phyloP scores from a whole-genome alignment of 208 protist genomes.

The Trypanosoma brucei region DNA sequence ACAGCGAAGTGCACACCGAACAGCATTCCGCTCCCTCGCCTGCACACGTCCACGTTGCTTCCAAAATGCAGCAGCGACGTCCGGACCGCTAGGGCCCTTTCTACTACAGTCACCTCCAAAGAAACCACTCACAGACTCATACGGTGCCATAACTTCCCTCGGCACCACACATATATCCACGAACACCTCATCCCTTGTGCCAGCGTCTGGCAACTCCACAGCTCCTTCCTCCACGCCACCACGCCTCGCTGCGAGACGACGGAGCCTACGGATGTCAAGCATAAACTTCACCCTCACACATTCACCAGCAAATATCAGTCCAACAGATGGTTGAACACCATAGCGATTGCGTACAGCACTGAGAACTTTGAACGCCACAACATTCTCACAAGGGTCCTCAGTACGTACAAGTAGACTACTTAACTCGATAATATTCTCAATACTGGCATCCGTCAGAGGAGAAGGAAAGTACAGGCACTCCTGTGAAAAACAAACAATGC shows the following conservation, averaged over 20 bases:
- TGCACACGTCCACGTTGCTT: slow-evolving; percentile 38
- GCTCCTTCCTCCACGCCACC: slow-evolving; percentile 23
- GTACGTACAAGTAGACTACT: slow-evolving; percentile 41
- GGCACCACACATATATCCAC: slow-evolving; percentile 74
- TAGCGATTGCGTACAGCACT: slow-evolving; percentile 67
- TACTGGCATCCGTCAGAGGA: slow-evolving; percentile 60
- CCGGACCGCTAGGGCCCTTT: slow-evolving; percentile 14
- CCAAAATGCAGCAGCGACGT: slow-evolving; percentile 51
- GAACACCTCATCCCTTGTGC: slow-evolving; percentile 64
- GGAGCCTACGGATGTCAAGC: slow-evolving; percentile 58
- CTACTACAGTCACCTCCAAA: neutral
- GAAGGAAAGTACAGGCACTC: slow-evolving; percentile 74
- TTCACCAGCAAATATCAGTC: slow-evolving; percentile 62
- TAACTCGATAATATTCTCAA: slow-evolving; percentile 77
- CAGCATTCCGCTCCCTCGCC: slow-evolving; percentile 1
- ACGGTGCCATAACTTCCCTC: slow-evolving; percentile 1
- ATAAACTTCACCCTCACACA: slow-evolving; percentile 48
- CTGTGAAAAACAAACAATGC: slow-evolving; percentile 54
- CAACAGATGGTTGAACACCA: slow-evolving; percentile 45
- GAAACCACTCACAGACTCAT: neutral
- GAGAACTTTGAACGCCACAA: slow-evolving; percentile 73
- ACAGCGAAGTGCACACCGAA: slow-evolving; percentile 39
- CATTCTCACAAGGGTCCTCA: slow-evolving; percentile 37
- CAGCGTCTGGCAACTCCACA: slow-evolving; percentile 40
- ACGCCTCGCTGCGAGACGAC: neutral